A percentile compares a stretch with the other conserved stretches of the same genome.
Conservation (phyloP, 805 yeast genomes). For the Candida tammaniensis region DNA sequence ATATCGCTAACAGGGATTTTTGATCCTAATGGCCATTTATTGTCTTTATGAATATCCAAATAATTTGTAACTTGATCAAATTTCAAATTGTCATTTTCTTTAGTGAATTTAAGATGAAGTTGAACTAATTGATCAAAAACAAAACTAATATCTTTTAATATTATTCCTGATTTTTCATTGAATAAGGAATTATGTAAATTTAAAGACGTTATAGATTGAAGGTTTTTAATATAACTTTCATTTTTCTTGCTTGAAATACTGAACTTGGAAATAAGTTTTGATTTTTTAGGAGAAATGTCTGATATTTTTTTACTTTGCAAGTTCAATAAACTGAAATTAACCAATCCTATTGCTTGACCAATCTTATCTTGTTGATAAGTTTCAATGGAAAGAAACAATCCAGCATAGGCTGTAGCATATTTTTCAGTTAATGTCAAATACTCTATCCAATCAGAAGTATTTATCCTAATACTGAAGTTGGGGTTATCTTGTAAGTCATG, state of each 20-base stretch:
- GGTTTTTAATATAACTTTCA: slow-evolving; percentile 26
- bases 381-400: slow-evolving; percentile 44
- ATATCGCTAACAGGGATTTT: slow-evolving; percentile 32
- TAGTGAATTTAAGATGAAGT: slow-evolving; percentile 38
- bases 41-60: slow-evolving; percentile 33
- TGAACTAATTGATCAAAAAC: slow-evolving; percentile 41
- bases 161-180: slow-evolving; percentile 29
- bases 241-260: slow-evolving; percentile 28
- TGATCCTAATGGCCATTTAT: slow-evolving; percentile 43
- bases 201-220: slow-evolving; percentile 34
- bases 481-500: slow-evolving; percentile 10
- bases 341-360: slow-evolving; percentile 47
- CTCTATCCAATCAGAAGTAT: slow-evolving; percentile 21
- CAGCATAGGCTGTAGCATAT: slow-evolving; percentile 42
- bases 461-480: slow-evolving; percentile 5
- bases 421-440: slow-evolving; percentile 30
- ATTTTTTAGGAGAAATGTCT: slow-evolving; percentile 10
- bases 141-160: slow-evolving; percentile 33
- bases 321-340: slow-evolving; percentile 33
- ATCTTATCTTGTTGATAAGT: slow-evolving; percentile 42
- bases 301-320: slow-evolving; percentile 32
- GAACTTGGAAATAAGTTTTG: slow-evolving; percentile 17
- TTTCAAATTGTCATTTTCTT: slow-evolving; percentile 40
- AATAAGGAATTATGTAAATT: slow-evolving; percentile 35
- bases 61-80: slow-evolving; percentile 36